Evolutionary conservation across 73 alveolate genomes (phyloP), one percentile per base, ranked within the genome.

Genomic region (Paramecium biaurelia): DNA sequence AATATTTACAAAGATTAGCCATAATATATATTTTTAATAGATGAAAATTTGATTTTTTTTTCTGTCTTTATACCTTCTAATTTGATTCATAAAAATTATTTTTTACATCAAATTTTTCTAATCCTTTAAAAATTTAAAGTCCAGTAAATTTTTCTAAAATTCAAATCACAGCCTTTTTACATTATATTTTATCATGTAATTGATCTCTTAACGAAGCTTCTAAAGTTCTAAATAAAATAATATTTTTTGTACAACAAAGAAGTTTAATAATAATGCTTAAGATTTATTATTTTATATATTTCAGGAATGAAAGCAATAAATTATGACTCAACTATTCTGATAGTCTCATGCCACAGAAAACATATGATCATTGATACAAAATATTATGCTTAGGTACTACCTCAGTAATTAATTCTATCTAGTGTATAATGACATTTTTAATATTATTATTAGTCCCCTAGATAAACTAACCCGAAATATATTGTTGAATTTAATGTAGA

Each of bases 401-500:
- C 86, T 4, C 20, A 37, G 15, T 38, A 38, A 30, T 35, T 72
- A n/a, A 72, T 72, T 35, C 58, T 72, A 21, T 35, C 59, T 72
- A 72, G 35, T n/a, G 86, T 72, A 72, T 30, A 18, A 10, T 35
- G 1, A 1, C 21, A 72, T 32, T 11, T 35, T 34, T 38, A 34
- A 10, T 28, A 11, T 23, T 26, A 11, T 23, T 26, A 63, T 63
- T 24, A 74, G 87, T n/a, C 18, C 18, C 58, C 56, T 21, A 20
- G 45, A 23, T 30, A 74, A 34, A 5, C 37, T 28, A 74, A 74
- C 67, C 87, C 87, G 1, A 74, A 74, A 74, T 74, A 74, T 74
- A 74, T 34, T 28, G 5, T 74, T 10, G 56, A 74, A 10, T 74
- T 74, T 21, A 41, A 68, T 7, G 20, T 74, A 34, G 37, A 34